Base-by-base conservation (phyloP, 805 yeast genomes). In the Yamadazyma insecticola region DNA sequence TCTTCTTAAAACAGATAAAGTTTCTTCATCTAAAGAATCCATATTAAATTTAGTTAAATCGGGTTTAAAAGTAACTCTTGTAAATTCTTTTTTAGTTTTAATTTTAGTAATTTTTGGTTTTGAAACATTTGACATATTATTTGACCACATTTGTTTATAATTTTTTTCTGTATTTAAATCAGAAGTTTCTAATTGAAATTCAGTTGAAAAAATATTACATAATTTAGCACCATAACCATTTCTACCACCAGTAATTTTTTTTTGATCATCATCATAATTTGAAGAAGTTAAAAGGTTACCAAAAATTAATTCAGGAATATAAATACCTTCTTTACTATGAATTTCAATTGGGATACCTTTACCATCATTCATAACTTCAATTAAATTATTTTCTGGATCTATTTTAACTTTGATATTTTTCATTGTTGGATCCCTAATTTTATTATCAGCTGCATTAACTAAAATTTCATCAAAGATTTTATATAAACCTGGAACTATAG, bases 381-480 rank as follows among this genome's bases (percentile, higher is more conserved):
- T 84, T 13, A 73, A 50, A 51, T 87, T 87, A 30, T 71, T 67
- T 37, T 81, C 96, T 4, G 80, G 68, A 46, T 85, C 81, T 35
- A 92, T 86, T 23, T 62, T 71, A n/a, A 92, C 97, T 35, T 78
- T 85, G 40, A 92, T 76, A 46, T 73, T 77, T 45, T 78, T 83
- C 99, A 92, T 92, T 7, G 72, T 45, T 1, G 96, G 87, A 53
- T 92, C 99, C 45, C 97, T 76, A 39, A 90, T 90, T 63, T 92
- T 92, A 67, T 92, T 92, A 60, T 92, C 99, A 10, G 99, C 99
- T 5, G 99, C 97, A 57, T 92, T 92, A 32, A 92, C 99, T 40
- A 92, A 66, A 36, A 92, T 89, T 62, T 92, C 99, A 57, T 92
- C 99, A 54, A 92, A 92, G 34, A 92, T 90, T 61, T 92, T 92